These are phyloP conservation scores for Aspergillus taichungensis DNA, from an alignment of 495 filamentous ascomycete genomes.

Conservation along the genomic window DNA sequence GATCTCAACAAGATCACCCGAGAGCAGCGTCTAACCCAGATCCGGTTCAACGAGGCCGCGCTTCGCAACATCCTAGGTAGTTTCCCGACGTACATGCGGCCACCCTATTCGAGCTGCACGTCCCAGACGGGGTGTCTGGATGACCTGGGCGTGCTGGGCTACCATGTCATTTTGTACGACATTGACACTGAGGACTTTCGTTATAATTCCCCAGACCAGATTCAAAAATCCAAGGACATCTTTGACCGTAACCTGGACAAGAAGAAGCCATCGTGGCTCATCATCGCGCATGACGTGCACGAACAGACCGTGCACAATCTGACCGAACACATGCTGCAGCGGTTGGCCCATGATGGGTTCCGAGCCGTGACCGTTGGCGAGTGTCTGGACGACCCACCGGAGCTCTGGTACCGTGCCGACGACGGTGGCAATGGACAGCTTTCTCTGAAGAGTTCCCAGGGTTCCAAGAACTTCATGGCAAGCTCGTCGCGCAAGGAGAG, in stretches of 20 bases:
- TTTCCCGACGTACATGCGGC: conserved; percentile 81
- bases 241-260: conserved; percentile 47
- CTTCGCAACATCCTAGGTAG: conserved; percentile 69
- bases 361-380: conserved; percentile 65
- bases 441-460: no score
- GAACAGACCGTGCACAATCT: conserved; percentile 68
- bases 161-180: conserved; percentile 67
- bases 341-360: conserved; percentile 48
- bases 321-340: conserved; percentile 62
- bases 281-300: conserved; percentile 75
- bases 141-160: conserved; percentile 58
- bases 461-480: no score
- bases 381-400: conserved; percentile 60
- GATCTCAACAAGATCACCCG: conserved; percentile 53
- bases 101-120: conserved; percentile 68
- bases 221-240: conserved; percentile 65
- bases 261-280: conserved; percentile 43
- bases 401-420: conserved; percentile 60
- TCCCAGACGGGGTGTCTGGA: conserved; percentile 45
- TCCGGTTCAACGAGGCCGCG: conserved; percentile 73
- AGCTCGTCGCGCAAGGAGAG: no score
- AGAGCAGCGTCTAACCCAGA: conserved; percentile 52
- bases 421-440: conserved; percentile 1
- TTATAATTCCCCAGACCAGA: conserved; percentile 47
- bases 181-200: conserved; percentile 75